Evolutionary conservation across 2,329 filamentous ascomycete genomes (phyloP).

Genomic region (Aspergillus clavatus): DNA sequence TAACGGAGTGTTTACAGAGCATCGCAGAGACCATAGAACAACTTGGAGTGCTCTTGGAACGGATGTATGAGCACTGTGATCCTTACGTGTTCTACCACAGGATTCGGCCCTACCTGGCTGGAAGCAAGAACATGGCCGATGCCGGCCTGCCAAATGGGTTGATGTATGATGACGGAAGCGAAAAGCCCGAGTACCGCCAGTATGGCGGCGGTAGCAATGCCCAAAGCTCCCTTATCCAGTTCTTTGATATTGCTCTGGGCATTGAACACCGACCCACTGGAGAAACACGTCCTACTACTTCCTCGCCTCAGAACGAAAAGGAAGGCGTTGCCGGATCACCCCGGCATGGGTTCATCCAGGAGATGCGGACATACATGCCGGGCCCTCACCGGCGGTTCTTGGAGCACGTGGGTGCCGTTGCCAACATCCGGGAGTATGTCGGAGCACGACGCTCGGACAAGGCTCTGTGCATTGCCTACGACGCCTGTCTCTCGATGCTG

Average conservation of each 20-base stretch:
- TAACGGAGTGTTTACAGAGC: slow-evolving; percentile 69
- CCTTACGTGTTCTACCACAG: slow-evolving; percentile 92
- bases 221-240: slow-evolving; percentile 93
- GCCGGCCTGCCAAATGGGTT: slow-evolving; percentile 85
- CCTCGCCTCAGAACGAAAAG: slow-evolving; percentile 29
- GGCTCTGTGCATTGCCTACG: slow-evolving; percentile 73
- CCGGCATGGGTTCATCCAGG: slow-evolving; percentile 84
- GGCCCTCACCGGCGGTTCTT: slow-evolving; percentile 87
- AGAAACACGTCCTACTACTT: slow-evolving; percentile 49
- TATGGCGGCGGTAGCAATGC: slow-evolving; percentile 94
- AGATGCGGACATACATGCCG: slow-evolving; percentile 98
- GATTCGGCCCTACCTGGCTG: slow-evolving; percentile 91
- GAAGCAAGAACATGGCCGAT: slow-evolving; percentile 96
- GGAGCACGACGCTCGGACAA: slow-evolving; percentile 57
- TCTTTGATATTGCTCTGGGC: slow-evolving; percentile 89
- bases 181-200: slow-evolving; percentile 66
- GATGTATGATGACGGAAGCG: slow-evolving; percentile 76
- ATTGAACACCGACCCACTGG: slow-evolving; percentile 89
- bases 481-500: slow-evolving; percentile 80
- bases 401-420: slow-evolving; percentile 68
- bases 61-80: slow-evolving; percentile 95
- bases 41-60: slow-evolving; percentile 68
- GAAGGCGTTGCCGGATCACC: slow-evolving; percentile 48
- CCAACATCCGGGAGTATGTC: slow-evolving; percentile 85
- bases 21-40: slow-evolving; percentile 89